phyloP scores from a whole-genome alignment of 2,329 filamentous ascomycete species.

The Ophiostoma ulmi region DNA sequence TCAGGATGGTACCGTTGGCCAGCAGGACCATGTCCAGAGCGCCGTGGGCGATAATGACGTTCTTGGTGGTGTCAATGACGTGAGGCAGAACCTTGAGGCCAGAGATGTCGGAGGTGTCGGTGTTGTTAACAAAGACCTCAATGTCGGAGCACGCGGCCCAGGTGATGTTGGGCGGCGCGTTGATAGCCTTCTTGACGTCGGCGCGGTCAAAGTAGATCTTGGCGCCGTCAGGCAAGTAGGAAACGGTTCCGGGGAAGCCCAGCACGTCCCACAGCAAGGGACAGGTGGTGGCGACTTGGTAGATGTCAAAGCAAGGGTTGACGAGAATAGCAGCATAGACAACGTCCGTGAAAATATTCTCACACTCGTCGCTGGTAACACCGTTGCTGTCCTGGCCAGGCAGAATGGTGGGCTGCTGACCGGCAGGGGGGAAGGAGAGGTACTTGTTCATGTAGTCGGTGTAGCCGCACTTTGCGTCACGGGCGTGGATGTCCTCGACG shows the following conservation, averaged over 20 bases:
- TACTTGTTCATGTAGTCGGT: slow-evolving; percentile 55
- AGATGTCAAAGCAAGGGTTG: slow-evolving; percentile 78
- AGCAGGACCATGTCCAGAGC: slow-evolving; percentile 63
- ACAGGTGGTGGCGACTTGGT: slow-evolving; percentile 67
- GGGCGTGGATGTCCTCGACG: slow-evolving; percentile 46
- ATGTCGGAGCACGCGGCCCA: slow-evolving; percentile 53
- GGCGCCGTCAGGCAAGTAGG: slow-evolving; percentile 59
- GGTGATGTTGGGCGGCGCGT: slow-evolving; percentile 33
- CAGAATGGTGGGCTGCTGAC: slow-evolving; percentile 48
- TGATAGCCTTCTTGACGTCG: slow-evolving; percentile 33
- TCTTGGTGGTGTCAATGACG: slow-evolving; percentile 67
- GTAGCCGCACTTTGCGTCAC: slow-evolving; percentile 57
- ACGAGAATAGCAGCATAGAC: slow-evolving; percentile 47
- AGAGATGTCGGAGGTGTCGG: slow-evolving; percentile 51
- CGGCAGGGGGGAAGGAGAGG: slow-evolving; percentile 63
- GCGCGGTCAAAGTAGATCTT: slow-evolving; percentile 67
- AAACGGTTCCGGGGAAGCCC: slow-evolving; percentile 53
- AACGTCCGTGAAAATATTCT: slow-evolving; percentile 52
- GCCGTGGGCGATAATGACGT: slow-evolving; percentile 70
- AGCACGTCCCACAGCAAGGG: slow-evolving; percentile 65
- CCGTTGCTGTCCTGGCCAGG: slow-evolving; percentile 42
- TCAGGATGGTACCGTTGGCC: slow-evolving; percentile 63
- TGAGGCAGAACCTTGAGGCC: slow-evolving; percentile 57
- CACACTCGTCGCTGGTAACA: slow-evolving; percentile 45
- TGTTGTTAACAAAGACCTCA: slow-evolving; percentile 37